Evolutionary conservation across 257 asterid species (phyloP).

Genomic region (Lavandula angustifolia): DNA sequence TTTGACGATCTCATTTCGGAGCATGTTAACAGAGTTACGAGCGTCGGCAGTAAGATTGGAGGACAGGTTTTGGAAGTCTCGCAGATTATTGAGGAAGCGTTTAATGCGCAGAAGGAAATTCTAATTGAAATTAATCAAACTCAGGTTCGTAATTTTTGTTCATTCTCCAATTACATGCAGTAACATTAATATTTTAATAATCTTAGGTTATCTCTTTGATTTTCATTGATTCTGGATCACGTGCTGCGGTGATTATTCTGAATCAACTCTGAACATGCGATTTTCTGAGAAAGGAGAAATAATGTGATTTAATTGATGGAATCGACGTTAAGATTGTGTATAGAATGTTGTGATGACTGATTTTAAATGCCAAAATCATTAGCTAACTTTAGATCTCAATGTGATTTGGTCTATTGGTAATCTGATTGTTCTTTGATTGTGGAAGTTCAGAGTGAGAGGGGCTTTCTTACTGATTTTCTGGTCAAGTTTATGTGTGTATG

Average conservation of each 20-base stretch:
- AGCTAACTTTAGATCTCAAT: no score
- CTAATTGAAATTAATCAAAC: constrained; percentile 52
- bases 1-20: constrained; percentile 66
- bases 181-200: no score
- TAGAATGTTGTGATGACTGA: no score
- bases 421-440: constrained; percentile 4
- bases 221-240: background rate
- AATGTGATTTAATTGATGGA: background rate
- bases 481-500: no score
- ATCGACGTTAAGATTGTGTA: no score
- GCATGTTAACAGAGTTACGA: constrained; percentile 47
- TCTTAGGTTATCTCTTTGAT: background rate
- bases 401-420: constrained; percentile 3
- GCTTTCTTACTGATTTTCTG: no score
- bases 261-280: background rate
- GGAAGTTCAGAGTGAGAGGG: background rate
- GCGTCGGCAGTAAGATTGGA: constrained; percentile 71
- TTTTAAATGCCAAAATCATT: no score
- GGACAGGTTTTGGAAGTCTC: constrained; percentile 73
- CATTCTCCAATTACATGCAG: constrained; percentile 6
- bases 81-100: constrained; percentile 58
- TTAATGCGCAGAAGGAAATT: constrained; percentile 65
- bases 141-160: constrained; percentile 49
- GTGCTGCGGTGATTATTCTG: background rate
- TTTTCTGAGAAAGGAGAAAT: constrained; percentile 11